These are phyloP conservation scores for Glycyrrhiza uralensis DNA, from an alignment of 306 rosid genomes.

Conservation along the genomic window DNA sequence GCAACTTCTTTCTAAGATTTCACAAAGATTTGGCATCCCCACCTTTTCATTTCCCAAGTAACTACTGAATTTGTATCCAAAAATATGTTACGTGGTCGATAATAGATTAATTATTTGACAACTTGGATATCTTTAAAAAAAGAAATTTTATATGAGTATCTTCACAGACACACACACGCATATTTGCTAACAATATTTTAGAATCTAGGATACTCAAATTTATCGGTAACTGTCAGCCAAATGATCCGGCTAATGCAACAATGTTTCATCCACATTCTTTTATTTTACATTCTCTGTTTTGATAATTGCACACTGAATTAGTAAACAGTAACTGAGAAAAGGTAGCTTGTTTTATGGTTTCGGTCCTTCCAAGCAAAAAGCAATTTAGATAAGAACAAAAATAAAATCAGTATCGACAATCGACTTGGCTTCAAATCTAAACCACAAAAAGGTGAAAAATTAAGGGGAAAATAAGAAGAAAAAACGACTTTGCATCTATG, in stretches of 20 bases:
- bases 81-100: background rate
- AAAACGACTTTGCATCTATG: slow-evolving; percentile 5
- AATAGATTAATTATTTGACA: background rate
- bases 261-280: background rate
- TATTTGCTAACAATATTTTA: background rate
- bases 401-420: slow-evolving; percentile 16
- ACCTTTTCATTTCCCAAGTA: background rate
- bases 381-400: slow-evolving; percentile 36
- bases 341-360: slow-evolving; percentile 11
- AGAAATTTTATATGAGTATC: background rate
- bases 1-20: slow-evolving; percentile 19
- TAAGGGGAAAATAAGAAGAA: background rate
- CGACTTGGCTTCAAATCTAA: slow-evolving; percentile 35
- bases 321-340: background rate
- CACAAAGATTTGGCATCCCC: slow-evolving; percentile 8
- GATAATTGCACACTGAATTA: background rate
- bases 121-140: background rate
- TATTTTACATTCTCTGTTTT: background rate
- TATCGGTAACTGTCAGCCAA: background rate
- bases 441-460: slow-evolving; percentile 16
- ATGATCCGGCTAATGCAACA: slow-evolving; percentile 5
- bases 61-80: background rate
- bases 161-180: too few relatives aligned
- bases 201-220: background rate
- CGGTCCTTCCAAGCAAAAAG: slow-evolving; percentile 15